Conservation (phyloP, 257 asterid genomes). For the Fraxinus quadrangulata region DNA sequence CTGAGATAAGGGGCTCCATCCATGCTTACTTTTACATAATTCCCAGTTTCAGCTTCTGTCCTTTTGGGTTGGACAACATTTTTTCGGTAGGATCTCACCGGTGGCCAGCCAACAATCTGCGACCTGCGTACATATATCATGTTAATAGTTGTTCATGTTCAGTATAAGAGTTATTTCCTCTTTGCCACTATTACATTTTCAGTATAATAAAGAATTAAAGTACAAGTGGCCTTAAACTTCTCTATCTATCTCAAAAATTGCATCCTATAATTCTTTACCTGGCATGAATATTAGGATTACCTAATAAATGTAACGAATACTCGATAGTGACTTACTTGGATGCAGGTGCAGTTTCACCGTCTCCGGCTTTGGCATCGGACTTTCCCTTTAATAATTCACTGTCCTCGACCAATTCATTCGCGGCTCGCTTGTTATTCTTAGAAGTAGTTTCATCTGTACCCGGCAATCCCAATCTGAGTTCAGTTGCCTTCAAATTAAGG, state of each 20-base stretch:
- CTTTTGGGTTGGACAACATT: conserved; percentile 49
- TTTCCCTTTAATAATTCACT: conserved; percentile 16
- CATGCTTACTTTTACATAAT: conserved; percentile 72
- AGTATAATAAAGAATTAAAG: too few relatives aligned
- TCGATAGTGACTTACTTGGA: conserved; percentile 39
- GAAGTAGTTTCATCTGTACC: conserved; percentile 42
- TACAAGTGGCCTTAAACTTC: too few relatives aligned
- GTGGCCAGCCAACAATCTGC: conserved; percentile 96
- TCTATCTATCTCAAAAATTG: too few relatives aligned
- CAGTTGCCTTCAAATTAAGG: conserved; percentile 55
- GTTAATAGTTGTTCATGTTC: not conserved
- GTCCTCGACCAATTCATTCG: conserved; percentile 34
- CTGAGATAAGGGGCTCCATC: conserved; percentile 78
- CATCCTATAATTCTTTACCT: too few relatives aligned
- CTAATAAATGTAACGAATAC: too few relatives aligned
- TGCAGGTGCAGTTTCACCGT: conserved; percentile 36
- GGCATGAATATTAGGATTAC: not conserved
- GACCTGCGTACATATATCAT: conserved; percentile 46
- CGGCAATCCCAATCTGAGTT: conserved; percentile 53
- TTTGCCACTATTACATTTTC: not conserved
- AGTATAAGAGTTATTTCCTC: not conserved
- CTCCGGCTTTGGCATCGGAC: conserved; percentile 22
- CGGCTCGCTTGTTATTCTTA: conserved; percentile 47
- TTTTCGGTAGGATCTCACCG: conserved; percentile 76
- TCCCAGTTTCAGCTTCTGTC: conserved; percentile 48